Conservation (phyloP, 2,329 filamentous ascomycete species). For the Curvularia spicifera region DNA sequence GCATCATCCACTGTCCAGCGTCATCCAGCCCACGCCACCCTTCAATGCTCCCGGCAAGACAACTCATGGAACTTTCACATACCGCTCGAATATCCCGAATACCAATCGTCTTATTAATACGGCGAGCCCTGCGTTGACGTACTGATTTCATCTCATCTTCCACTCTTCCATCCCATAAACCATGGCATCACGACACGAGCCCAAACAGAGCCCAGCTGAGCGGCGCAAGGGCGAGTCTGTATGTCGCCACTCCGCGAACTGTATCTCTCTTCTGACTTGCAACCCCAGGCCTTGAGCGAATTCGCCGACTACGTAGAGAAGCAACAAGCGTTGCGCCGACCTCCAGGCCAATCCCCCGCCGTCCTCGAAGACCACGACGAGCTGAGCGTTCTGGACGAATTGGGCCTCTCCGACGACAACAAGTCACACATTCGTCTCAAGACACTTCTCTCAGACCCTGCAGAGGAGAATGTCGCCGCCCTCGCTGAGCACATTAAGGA, state of each 20-base stretch:
- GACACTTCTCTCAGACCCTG: slow-evolving; percentile 69
- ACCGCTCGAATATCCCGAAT: slow-evolving; percentile 30
- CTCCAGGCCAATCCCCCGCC: slow-evolving; percentile 46
- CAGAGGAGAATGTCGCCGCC: slow-evolving; percentile 65
- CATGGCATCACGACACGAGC: slow-evolving; percentile 48
- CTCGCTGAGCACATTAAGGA: slow-evolving; percentile 70
- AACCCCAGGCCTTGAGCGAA: slow-evolving; percentile 78
- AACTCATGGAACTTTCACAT: slow-evolving; percentile 44
- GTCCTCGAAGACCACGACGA: slow-evolving; percentile 77
- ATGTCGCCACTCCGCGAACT: slow-evolving; percentile 40
- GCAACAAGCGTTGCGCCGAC: slow-evolving; percentile 75
- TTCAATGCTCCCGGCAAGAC: slow-evolving; percentile 39
- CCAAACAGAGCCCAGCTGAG: slow-evolving; percentile 74
- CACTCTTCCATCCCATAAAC: slow-evolving; percentile 16
- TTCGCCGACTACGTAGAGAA: slow-evolving; percentile 98
- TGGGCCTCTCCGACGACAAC: slow-evolving; percentile 73
- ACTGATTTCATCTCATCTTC: slow-evolving; percentile 21
- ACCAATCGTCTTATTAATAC: slow-evolving; percentile 34
- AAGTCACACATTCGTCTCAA: slow-evolving; percentile 70
- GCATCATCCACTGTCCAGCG: slow-evolving; percentile 21
- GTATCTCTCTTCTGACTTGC: not conserved
- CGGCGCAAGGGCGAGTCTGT: slow-evolving; percentile 87
- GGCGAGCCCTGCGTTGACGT: slow-evolving; percentile 23
- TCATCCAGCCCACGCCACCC: slow-evolving; percentile 26
- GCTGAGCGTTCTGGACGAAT: slow-evolving; percentile 84